phyloP scores from a whole-genome alignment of 1,284 basidiomycete genomes.

The Malassezia psittaci region DNA sequence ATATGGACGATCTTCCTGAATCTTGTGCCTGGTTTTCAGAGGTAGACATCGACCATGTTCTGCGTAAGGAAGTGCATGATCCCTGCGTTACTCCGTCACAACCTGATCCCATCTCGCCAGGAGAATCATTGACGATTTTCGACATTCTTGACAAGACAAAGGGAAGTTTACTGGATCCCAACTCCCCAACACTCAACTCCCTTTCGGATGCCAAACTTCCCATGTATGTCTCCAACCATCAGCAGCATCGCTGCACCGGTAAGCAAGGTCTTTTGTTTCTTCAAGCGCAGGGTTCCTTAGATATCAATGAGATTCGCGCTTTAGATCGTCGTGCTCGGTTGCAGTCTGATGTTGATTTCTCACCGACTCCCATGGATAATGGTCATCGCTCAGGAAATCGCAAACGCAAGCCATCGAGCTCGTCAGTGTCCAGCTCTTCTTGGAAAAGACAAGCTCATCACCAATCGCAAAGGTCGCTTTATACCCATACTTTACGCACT shows the following conservation, averaged over 20 bases:
- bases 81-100: constrained; percentile 89
- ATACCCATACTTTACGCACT: too few species aligned
- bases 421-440: too few species aligned
- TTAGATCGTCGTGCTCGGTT: constrained; percentile 26
- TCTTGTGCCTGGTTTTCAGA: constrained; percentile 84
- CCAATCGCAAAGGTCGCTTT: too few species aligned
- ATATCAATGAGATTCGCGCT: constrained; percentile 39
- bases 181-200: constrained; percentile 15
- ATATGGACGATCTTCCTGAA: constrained; percentile 90
- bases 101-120: constrained; percentile 66
- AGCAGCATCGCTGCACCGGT: constrained; percentile 38
- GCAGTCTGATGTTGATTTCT: not conserved
- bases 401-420: too few species aligned
- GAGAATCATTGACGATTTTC: constrained; percentile 71
- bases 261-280: constrained; percentile 35
- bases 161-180: constrained; percentile 30
- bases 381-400: too few species aligned
- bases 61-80: constrained; percentile 95
- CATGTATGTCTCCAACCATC: constrained; percentile 24
- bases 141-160: constrained; percentile 54
- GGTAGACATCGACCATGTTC: constrained; percentile 80
- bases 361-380: too few species aligned
- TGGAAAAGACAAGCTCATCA: too few species aligned
- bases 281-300: constrained; percentile 41
- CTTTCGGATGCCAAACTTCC: not conserved